Base-by-base conservation (phyloP, 2,329 filamentous ascomycete species). In the Colletotrichum sp. region DNA sequence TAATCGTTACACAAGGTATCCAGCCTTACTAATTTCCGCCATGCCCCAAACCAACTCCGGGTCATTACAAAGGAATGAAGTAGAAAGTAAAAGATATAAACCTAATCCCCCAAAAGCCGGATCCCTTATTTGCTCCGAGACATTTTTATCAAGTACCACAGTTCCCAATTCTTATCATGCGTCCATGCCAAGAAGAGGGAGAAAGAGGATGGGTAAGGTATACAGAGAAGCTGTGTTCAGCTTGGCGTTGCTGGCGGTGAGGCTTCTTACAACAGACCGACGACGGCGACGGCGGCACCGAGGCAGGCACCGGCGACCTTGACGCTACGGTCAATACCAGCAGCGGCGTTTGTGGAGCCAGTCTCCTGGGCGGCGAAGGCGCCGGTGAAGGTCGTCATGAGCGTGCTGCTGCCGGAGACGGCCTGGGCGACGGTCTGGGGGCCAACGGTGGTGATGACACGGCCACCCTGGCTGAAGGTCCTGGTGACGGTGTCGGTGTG, bases 361-460 rank as follows among this genome's bases (percentile, higher is more conserved):
- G 75, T 78, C 57, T 74, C 75, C 36, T 77, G 77, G 8, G 73
- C 78, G 15, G 75, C 71, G 10, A 71, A 62, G 15, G 68, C 75
- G 18, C 66, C 71, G 24, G 68, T 68, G 49, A 80, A 72, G 12
- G 80, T 81, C 26, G 79, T 78, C 15, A 77, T 34, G 21, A 68
- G 7, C 72, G 80, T 74, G 39, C 78, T 71, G 34, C 79, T 32
- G 78, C 83, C 76, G 78, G 80, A 65, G 26, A 76, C 49, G 71
- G 78, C 63, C 62, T 78, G 55, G 5, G 30, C 18, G 44, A 74
- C 59, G 32, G 72, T 12, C 49, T 75, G 13, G 49, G 69, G 60
- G 15, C 77, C 76, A 8, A 72, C 64, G 57, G 64, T 59, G 18
- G 55, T 60, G 28, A 59, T 36, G 7, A 49, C 49, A 18, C 26